Evolutionary conservation across 2,329 filamentous ascomycete genomes (phyloP), one percentile per base, ranked within the genome.

Genomic region (Purpureocillium takamizusanense): DNA sequence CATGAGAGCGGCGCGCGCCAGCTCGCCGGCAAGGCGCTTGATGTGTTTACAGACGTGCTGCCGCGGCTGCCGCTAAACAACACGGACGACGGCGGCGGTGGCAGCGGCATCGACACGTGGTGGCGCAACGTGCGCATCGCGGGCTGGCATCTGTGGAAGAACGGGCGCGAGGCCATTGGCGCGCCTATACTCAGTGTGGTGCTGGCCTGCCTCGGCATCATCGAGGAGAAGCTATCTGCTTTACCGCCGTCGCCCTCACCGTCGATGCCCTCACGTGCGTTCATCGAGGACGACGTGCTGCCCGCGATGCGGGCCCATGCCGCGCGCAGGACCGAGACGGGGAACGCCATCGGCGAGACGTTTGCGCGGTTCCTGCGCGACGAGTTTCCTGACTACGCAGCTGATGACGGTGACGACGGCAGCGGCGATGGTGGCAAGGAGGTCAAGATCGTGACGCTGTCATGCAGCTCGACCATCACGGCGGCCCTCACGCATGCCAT

Each of bases 121-220:
- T 83, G 78, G 76, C 55, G 53, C 18, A 66, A 65, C 21, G 52
- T 72, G n/a, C 64, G 74, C 12, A 67, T 74, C 60, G 66, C 64
- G 2, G 74, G 69, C 3, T 83, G 80, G 72, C 74, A 81, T 52
- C 58, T 84, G 2, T 76, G 73, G 56, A 79, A 79, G 49, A 78
- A 79, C 38, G 76, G 77, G 0, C 68, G 77, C n/a, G 76, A 78
- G 44, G 78, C 72, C 51, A 83, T 83, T 78, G 71, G 71, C 1
- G 72, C 78, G 1, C 70, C 77, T 1, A 76, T 81, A 21, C 61
- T 75, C 30, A 65, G 59, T 33, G 64, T 62, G 10, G 42, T 79
- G 9, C 53, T 78, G 5, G 57, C 60, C 11, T 63, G 64, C 3
- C 57, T 82, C 28, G 51, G 57, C 11, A 47, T 51, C 4, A 56